phyloP scores from a whole-genome alignment of 2,329 filamentous ascomycete species.

The Dactylellina leptospora region DNA sequence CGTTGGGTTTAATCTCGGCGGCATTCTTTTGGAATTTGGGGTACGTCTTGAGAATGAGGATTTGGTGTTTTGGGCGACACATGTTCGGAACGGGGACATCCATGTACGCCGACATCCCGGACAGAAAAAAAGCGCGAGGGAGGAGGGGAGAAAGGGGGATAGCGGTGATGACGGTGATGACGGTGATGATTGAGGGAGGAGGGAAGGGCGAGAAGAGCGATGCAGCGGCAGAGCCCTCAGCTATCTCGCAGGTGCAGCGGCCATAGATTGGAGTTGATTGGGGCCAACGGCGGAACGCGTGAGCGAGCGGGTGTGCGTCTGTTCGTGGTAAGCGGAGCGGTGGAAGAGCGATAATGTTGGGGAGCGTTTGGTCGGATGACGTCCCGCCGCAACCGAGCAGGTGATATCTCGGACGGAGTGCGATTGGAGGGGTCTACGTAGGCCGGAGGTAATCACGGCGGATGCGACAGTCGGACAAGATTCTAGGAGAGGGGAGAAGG shows the following conservation, averaged over 20 bases:
- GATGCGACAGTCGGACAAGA: slow-evolving; percentile 20
- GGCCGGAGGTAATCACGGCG: background rate
- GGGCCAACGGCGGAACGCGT: slow-evolving; percentile 17
- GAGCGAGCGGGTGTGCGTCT: slow-evolving; percentile 16
- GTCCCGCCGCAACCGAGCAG: slow-evolving; percentile 46
- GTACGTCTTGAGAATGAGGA: slow-evolving; percentile 94
- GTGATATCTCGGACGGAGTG: slow-evolving; percentile 29
- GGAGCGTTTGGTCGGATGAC: slow-evolving; percentile 44
- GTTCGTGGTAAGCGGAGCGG: background rate
- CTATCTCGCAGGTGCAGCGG: slow-evolving; percentile 24
- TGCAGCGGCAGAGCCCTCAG: slow-evolving; percentile 31
- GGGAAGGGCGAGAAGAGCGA: background rate
- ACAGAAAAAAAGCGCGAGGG: background rate
- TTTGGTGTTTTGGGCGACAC: slow-evolving; percentile 89
- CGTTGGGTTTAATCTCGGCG: slow-evolving; percentile 93
- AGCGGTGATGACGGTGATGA: background rate
- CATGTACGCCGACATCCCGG: slow-evolving; percentile 52
- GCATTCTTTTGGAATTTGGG: slow-evolving; percentile 89
- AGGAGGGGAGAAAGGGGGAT: slow-evolving; percentile 1
- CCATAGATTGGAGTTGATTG: slow-evolving; percentile 27
- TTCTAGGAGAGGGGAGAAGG: slow-evolving; percentile 4
- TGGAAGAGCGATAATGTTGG: slow-evolving; percentile 9
- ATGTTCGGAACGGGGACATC: slow-evolving; percentile 52
- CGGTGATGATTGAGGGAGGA: background rate
- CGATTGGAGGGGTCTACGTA: too few species aligned